Conservation (phyloP, 305 asterid genomes). For the Nicotiana rustica region DNA sequence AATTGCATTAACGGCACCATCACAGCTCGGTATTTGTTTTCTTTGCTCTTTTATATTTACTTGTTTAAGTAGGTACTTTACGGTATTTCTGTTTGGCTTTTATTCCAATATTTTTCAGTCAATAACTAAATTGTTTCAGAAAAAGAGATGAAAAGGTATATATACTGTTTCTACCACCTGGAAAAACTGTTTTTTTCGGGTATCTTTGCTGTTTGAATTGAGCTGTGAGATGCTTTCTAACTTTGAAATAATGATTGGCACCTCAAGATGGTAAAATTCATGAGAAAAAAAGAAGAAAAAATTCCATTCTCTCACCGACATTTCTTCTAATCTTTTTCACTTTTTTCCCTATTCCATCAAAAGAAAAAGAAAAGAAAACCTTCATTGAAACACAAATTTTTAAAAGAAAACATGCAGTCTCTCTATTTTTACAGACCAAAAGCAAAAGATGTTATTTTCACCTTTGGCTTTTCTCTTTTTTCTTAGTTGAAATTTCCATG, state of each 20-base stretch:
- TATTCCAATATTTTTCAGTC: neutral
- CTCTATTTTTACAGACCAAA: conserved; percentile 20
- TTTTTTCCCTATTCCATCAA: neutral
- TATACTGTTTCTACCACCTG: no score
- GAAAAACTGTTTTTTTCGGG: no score
- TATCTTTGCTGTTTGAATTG: conserved; percentile 14
- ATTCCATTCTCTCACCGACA: neutral
- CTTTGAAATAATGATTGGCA: neutral
- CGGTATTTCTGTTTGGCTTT: neutral
- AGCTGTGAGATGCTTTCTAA: conserved; percentile 29
- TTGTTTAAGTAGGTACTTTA: neutral
- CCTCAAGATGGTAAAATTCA: neutral
- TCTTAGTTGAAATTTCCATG: conserved; percentile 6
- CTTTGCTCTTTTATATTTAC: neutral
- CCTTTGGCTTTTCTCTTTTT: conserved; percentile 13
- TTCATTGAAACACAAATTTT: neutral
- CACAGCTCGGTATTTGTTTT: no score
- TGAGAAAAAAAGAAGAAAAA: neutral
- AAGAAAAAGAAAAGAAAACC: neutral
- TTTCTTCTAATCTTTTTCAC: neutral
- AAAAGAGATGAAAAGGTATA: no score
- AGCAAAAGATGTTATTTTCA: conserved; percentile 19
- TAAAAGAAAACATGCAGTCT: neutral
- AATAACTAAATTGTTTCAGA: neutral
- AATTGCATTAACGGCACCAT: no score